phyloP scores from a whole-genome alignment of 768 basidiomycete species.

The Suillus brevipes region DNA sequence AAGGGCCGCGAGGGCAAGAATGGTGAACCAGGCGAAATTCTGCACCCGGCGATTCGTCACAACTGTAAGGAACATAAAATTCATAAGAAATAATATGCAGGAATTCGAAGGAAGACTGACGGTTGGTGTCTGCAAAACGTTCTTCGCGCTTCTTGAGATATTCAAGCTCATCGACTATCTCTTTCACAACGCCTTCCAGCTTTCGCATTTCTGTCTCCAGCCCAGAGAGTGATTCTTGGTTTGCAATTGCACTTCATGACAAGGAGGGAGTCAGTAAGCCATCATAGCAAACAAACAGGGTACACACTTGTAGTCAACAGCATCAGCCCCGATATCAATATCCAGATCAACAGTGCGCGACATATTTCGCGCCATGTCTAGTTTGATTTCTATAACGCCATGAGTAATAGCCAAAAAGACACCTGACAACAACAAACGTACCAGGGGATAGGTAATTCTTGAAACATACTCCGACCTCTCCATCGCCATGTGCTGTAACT shows the following conservation, averaged over 20 bases:
- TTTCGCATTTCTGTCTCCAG: conserved; percentile 99
- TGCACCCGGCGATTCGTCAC: conserved; percentile 92
- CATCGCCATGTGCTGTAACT: conserved; percentile 89
- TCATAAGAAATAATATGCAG: background rate
- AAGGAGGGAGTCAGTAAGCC: conserved; percentile 10
- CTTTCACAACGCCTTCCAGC: conserved; percentile 91
- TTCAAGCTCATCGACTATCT: conserved; percentile 89
- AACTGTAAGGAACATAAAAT: conserved; percentile 44
- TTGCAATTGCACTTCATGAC: conserved; percentile 84
- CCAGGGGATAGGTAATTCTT: conserved; percentile 76
- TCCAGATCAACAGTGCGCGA: conserved; percentile 85
- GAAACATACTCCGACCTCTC: conserved; percentile 95
- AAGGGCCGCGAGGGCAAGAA: conserved; percentile 55
- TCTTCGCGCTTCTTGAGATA: conserved; percentile 92
- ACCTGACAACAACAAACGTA: conserved; percentile 38
- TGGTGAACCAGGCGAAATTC: conserved; percentile 89
- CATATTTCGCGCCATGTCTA: conserved; percentile 49
- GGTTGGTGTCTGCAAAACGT: conserved; percentile 83
- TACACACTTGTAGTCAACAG: conserved; percentile 96
- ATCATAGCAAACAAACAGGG: background rate
- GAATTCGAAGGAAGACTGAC: conserved; percentile 47
- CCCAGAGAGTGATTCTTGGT: conserved; percentile 93
- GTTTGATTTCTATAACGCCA: conserved; percentile 42
- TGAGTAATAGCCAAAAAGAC: background rate
- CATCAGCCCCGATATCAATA: conserved; percentile 97